Evolutionary conservation across 2,329 filamentous ascomycete genomes (phyloP), one percentile per base, ranked within the genome.

Genomic region (Xylariaceae sp.): DNA sequence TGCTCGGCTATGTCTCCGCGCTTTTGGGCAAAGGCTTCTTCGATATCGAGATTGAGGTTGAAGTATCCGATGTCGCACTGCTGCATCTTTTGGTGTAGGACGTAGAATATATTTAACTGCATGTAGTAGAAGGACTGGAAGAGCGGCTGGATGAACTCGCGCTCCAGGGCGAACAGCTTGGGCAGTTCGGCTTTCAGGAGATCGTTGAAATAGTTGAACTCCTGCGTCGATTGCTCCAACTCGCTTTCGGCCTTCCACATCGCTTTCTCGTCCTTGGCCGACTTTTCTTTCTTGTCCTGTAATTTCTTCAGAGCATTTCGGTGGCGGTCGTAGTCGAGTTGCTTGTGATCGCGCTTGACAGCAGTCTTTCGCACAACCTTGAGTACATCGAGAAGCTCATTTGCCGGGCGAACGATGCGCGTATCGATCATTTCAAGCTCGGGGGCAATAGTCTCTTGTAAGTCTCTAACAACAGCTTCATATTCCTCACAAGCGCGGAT

Each of bases 61-160:
- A 99, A 99, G 77, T 99, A 99, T 62, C 92, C 92, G 72, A 99
- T 99, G 71, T 97, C 92, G 73, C 95, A 92, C 66, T 83, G 86
- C 77, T 99, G 94, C 94, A 99, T 99, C 76, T 88, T 91, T 76
- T 97, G 93, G 74, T 99, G 94, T 56, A 99, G 81, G 0, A 94
- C 99, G 76, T 99, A 99, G 75, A 97, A 99, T 65, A 99, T 90
- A 75, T 99, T 99, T 65, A 99, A 84, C 76, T 99, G 94, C 94
- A 99, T 99, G 80, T 97, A 99, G 78, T 99, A 99, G 78, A 99
- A 99, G 8, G 90, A 96, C 74, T 97, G 94, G 81, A 99, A 99
- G 6, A 99, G 84, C 2, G 94, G 94, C 67, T 90, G 88, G 74
- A 99, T 99, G 74, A 99, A 97, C 74, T 97, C 89, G 64, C 88